Conservation (phyloP, 83 land plant species). For the Isoetes engelmannii region DNA sequence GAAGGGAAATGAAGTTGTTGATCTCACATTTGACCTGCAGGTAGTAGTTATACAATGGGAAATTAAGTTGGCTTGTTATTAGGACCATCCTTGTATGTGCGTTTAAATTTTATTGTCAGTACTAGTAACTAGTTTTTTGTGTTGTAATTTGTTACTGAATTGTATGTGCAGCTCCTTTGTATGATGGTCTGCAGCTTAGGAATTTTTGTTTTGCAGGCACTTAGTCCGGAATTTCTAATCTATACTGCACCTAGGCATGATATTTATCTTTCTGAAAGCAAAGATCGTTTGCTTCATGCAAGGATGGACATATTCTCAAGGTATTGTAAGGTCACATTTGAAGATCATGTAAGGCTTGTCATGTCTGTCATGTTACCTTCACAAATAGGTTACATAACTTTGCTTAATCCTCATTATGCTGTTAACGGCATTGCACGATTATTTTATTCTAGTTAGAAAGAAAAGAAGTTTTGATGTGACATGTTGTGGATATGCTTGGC, state of each 20-base stretch:
- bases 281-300: conserved; percentile 70
- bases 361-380: too few species aligned
- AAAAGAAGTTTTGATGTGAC: too few species aligned
- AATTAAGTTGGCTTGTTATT: not conserved
- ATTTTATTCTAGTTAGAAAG: too few species aligned
- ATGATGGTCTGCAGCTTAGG: too few species aligned
- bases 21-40: conserved; percentile 32
- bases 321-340: conserved; percentile 21
- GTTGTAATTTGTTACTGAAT: not conserved
- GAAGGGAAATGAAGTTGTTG: not conserved
- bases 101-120: not conserved
- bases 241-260: conserved; percentile 46
- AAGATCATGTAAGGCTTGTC: too few species aligned
- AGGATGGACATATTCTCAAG: conserved; percentile 68
- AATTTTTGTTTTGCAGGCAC: conserved; percentile 47
- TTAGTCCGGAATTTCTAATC: conserved; percentile 91
- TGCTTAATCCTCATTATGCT: too few species aligned
- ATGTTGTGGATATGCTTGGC: too few species aligned
- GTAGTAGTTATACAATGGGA: not conserved
- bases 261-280: conserved; percentile 31
- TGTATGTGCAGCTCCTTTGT: not conserved
- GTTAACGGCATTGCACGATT: too few species aligned
- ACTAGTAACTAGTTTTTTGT: conserved; percentile 7
- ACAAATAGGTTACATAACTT: too few species aligned
- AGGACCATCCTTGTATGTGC: not conserved